Evolutionary conservation across 352 stramenopile species (phyloP).

Genomic region (Globisporangium iwayamae): DNA sequence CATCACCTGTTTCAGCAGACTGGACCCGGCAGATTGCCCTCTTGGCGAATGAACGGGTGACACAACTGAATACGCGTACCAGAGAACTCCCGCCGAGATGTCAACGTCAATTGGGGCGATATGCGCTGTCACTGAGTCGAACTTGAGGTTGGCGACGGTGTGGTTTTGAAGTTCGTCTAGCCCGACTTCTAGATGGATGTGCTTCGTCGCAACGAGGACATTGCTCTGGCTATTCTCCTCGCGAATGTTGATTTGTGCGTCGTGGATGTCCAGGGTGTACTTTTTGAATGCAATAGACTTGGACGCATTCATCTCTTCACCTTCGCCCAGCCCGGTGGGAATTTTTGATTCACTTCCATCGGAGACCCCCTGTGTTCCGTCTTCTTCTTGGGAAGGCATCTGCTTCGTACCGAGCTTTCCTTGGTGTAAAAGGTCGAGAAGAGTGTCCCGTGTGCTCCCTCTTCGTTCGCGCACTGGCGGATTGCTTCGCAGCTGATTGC

Average conservation of each 20-base stretch:
- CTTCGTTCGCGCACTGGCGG: conserved; percentile 13
- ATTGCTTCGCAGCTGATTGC: neutral
- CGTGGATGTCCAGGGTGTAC: conserved; percentile 74
- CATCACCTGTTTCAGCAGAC: conserved; percentile 70
- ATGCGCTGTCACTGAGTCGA: conserved; percentile 67
- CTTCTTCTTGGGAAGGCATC: conserved; percentile 8
- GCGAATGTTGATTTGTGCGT: conserved; percentile 75
- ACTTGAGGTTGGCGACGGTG: conserved; percentile 55
- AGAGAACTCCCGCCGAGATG: conserved; percentile 62
- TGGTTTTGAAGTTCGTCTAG: conserved; percentile 38
- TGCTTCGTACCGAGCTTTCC: conserved; percentile 60
- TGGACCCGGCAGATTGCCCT: conserved; percentile 19
- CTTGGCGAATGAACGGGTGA: conserved; percentile 9
- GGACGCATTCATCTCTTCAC: conserved; percentile 15
- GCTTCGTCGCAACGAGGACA: conserved; percentile 64
- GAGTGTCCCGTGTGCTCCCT: conserved; percentile 51
- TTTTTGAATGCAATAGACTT: conserved; percentile 54
- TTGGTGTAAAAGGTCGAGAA: conserved; percentile 72
- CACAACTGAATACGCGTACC: conserved; percentile 46
- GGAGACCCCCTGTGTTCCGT: conserved; percentile 15
- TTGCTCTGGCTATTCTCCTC: conserved; percentile 67
- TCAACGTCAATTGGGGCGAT: conserved; percentile 76
- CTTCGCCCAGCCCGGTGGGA: conserved; percentile 1
- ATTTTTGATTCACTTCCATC: conserved; percentile 15
- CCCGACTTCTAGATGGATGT: conserved; percentile 74